phyloP scores from a whole-genome alignment of 495 filamentous ascomycete species.

The Endocarpon pusillum region DNA sequence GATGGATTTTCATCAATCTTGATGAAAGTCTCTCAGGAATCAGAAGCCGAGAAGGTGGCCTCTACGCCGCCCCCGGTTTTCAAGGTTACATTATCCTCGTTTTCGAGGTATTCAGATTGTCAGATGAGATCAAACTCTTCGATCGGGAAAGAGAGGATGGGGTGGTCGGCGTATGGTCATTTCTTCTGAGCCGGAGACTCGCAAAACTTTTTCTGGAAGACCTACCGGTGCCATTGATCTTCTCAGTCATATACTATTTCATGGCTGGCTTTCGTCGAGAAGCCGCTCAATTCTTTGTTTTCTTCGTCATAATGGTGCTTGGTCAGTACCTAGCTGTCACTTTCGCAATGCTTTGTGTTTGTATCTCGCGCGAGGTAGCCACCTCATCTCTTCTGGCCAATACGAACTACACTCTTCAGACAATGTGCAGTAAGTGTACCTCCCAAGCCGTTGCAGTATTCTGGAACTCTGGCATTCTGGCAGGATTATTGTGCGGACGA shows the following conservation, averaged over 20 bases:
- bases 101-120: constrained; percentile 55
- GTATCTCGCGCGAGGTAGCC: constrained; percentile 41
- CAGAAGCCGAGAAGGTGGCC: constrained; percentile 44
- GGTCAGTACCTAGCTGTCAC: constrained; percentile 51
- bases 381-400: constrained; percentile 49
- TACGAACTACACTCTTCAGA: constrained; percentile 51
- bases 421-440: constrained; percentile 28
- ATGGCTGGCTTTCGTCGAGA: constrained; percentile 52
- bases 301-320: constrained; percentile 43
- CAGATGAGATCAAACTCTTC: constrained; percentile 52
- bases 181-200: constrained; percentile 45
- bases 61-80: constrained; percentile 48
- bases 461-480: too few relatives aligned
- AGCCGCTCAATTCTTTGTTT: constrained; percentile 46
- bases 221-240: constrained; percentile 48
- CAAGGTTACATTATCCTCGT: constrained; percentile 59
- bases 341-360: constrained; percentile 40
- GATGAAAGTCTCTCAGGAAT: constrained; percentile 33
- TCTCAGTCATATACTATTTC: constrained; percentile 53
- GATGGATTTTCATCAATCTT: constrained; percentile 52
- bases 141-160: constrained; percentile 57
- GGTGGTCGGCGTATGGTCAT: constrained; percentile 47
- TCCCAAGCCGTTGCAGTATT: not conserved
- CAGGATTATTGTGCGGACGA: too few relatives aligned
- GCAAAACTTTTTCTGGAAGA: constrained; percentile 51